Conservation (phyloP, 148 eudicot species). For the Dianthus caryophyllus region DNA sequence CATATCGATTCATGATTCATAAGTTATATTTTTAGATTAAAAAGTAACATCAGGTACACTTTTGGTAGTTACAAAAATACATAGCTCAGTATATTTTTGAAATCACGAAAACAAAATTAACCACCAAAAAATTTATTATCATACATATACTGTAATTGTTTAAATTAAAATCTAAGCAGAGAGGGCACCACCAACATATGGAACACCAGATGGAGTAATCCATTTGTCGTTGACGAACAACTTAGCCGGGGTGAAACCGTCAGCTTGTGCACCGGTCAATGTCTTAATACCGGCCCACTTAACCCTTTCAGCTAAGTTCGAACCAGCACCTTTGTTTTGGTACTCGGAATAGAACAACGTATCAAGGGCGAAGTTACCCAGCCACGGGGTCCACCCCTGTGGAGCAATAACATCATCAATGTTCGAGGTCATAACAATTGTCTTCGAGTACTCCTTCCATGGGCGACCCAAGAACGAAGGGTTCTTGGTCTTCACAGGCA, state of each 20-base stretch:
- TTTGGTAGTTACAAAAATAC: too few relatives aligned
- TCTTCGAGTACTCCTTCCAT: constrained; percentile 48
- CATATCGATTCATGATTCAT: too few relatives aligned
- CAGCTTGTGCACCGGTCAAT: constrained; percentile 29
- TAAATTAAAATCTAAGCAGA: constrained; percentile 6
- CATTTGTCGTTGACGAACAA: constrained; percentile 34
- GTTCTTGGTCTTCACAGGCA: constrained; percentile 2
- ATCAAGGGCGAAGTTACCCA: constrained; percentile 28
- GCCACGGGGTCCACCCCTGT: constrained; percentile 52
- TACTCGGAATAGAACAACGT: constrained; percentile 47
- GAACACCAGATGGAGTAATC: constrained; percentile 38
- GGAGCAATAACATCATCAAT: constrained; percentile 42
- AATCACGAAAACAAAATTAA: too few relatives aligned
- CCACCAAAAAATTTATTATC: background rate
- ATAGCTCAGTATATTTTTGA: too few relatives aligned
- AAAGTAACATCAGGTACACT: too few relatives aligned
- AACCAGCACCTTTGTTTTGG: constrained; percentile 47
- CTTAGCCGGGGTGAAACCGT: constrained; percentile 30
- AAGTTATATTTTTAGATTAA: too few relatives aligned
- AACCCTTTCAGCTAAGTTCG: constrained; percentile 31
- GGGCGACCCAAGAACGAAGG: constrained; percentile 53
- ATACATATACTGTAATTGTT: background rate
- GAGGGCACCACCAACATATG: constrained; percentile 20
- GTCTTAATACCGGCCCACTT: constrained; percentile 47
- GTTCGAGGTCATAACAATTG: constrained; percentile 39